Conservation (phyloP, 371 early-diverging fungal species). For the Rhizomucor pusillus region DNA sequence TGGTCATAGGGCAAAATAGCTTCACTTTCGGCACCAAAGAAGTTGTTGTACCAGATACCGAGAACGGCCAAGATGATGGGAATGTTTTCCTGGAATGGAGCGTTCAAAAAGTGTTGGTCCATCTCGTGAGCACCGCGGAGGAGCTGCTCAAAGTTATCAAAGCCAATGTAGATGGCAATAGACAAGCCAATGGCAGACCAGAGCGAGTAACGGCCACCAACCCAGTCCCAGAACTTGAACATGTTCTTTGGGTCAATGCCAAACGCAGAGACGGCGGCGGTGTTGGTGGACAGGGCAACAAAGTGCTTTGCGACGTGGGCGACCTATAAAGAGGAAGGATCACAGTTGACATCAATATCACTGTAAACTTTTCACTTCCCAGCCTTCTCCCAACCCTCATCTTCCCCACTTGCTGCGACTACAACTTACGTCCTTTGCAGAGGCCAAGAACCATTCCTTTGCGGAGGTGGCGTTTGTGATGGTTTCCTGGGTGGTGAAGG, state of each 20-base stretch:
- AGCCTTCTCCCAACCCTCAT: neutral
- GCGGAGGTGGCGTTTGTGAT: slow-evolving; percentile 97
- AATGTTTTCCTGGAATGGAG: slow-evolving; percentile 88
- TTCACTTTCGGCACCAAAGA: slow-evolving; percentile 91
- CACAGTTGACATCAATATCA: neutral
- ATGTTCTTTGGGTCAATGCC: slow-evolving; percentile 94
- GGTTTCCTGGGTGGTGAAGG: slow-evolving; percentile 99
- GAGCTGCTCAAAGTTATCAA: slow-evolving; percentile 91
- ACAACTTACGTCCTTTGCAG: slow-evolving; percentile 81
- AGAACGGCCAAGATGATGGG: slow-evolving; percentile 91
- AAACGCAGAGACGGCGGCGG: slow-evolving; percentile 84
- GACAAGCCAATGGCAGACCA: slow-evolving; percentile 99
- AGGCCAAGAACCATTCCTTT: slow-evolving; percentile 87
- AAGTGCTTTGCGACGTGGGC: slow-evolving; percentile 97
- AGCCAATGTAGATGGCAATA: slow-evolving; percentile 95
- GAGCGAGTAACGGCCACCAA: slow-evolving; percentile 99
- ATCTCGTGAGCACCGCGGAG: slow-evolving; percentile 94
- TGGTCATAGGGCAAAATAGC: slow-evolving; percentile 98
- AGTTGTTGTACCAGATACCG: slow-evolving; percentile 99
- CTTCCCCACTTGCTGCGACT: too few species aligned
- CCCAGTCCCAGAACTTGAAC: slow-evolving; percentile 99
- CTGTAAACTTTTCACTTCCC: slow-evolving; percentile 7
- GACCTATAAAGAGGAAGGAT: slow-evolving; percentile 31
- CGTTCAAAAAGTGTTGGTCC: slow-evolving; percentile 93
- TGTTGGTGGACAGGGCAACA: slow-evolving; percentile 98